Evolutionary conservation across 768 basidiomycete species (phyloP), one percentile per base, ranked within the genome.

Genomic region (Tricholoma furcatifolium): DNA sequence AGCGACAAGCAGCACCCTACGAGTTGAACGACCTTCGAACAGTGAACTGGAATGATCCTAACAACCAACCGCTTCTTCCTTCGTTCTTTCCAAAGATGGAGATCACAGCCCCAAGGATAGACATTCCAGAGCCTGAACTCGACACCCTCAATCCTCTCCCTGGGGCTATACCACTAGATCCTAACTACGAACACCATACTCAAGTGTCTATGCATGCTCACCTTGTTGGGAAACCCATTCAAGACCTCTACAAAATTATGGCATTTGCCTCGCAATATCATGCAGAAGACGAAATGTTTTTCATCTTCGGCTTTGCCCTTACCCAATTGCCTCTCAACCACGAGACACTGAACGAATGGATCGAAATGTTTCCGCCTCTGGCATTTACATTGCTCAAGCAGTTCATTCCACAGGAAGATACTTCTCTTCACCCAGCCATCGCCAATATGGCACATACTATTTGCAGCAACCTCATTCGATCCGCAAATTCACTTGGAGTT

Each of bases 251-350:
- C 4, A 51, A 56, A 14, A 61, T 74, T 36, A 70, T 80, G 66
- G 53, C 61, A 1, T 72, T 81, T 47, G 72, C 76, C 10, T 55
- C 78, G 17, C 60, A 68, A n/a, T 70, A 84, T 61, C 81, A 81
- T 43, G 75, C 77, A 0, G 80, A 87, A 17, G 75, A 79, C 5
- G 78, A 81, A 42, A 59, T 80, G 6, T 83, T 81, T 62, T 73
- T 76, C 59, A 68, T 77, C 6, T 85, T 86, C 61, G 65, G 70
- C 7, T 57, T 66, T 18, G 50, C 78, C 7, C 54, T 78, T n/a
- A 50, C 60, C 0, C 62, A 60, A 15, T 60, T 63, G 15, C 71
- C 70, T 14, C 43, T 74, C 15, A 60, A 67, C 20, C 56, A 56
- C 5, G 58, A 54, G 0, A 58, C 67, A 10, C 64, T 78, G 17